Base-by-base conservation (phyloP, 2,329 filamentous ascomycete genomes). In the Gremmenia infestans region DNA sequence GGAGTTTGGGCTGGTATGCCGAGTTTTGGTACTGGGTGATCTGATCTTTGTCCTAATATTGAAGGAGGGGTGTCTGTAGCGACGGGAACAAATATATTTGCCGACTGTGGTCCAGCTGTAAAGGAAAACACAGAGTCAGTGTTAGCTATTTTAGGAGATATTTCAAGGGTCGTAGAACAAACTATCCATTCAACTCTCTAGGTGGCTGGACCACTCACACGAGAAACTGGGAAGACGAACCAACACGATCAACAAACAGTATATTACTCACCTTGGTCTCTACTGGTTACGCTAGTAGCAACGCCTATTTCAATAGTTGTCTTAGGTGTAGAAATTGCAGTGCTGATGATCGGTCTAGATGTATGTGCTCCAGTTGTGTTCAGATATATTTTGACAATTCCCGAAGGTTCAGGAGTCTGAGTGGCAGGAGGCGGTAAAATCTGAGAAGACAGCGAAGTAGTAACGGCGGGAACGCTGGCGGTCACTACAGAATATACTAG, bases 81-180 rank as follows among this genome's bases (percentile, higher is more conserved):
- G 50, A 87, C 77, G 28, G 83, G 80, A 7, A 74, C 73, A 61
- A 87, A 87, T 52, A 87, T 82, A 63, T 86, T 63, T 4, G 53
- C 39, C 4, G 65, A 65, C 45, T 52, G 25, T 46, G 53, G 19
- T 46, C 25, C 45, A 22, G 50, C 49, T 23, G 9, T 22, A 15
- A 37, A 28, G 5, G 6, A 22, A 22, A 47, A 14, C 1, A 22
- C 6, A 32, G 12, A 48, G 6, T 4, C 5, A 17, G 37, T 4
- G 3, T 40, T 17, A 17, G 17, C 37, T 15, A 40, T 40, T 17
- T 17, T 9, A 32, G 28, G 28, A 9, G 28, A 12, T 11, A 12
- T 12, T 32, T 32, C 28, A 32, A 32, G 28, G 9, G 28, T 32
- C 9, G 9, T 9, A 32, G 28, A 12, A 12, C 9, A 32, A 32